Evolutionary conservation across 495 filamentous ascomycete genomes (phyloP), one percentile per base, ranked within the genome.

Genomic region (Penicillium alfredii): DNA sequence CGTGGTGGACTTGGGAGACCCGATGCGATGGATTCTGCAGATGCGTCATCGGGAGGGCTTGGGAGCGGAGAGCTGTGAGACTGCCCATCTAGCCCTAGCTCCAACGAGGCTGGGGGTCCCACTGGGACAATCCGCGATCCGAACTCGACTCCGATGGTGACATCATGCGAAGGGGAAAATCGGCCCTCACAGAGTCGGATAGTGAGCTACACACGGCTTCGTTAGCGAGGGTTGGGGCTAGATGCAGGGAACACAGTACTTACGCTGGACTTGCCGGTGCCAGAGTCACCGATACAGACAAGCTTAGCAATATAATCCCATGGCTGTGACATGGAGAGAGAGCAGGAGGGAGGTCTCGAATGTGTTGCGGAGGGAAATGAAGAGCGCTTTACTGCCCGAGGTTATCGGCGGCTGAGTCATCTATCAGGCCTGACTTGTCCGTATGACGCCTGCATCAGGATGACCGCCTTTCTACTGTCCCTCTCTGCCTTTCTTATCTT

Each of bases 251-350:
- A n/a, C 14, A 35, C 13, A 24, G 10, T 17, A 63, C 73, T 47
- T 60, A 81, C 77, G 41, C 75, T 79, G 41, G 83, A 89, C 69
- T 97, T 97, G 43, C 90, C 90, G 51, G 84, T 90, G 46, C 87
- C 92, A 11, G 81, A 87, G 65, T 96, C 92, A 57, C 92, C 92
- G 55, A 98, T 88, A 66, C 87, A 93, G 56, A 96, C 89, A 53
- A 98, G 83, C 68, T 96, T 96, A 61, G 89, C 88, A 56, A 96
- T 96, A 70, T 94, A 96, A 68, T 96, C 87, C 89, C 89, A 96
- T 70, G 88, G 75, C 59, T 77, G 77, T 58, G 77, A 71, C 77
- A 82, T 81, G 58, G 73, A 76, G n/a, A n/a, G n/a, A n/a, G 74
- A 63, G 49, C 23, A 43, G 33, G 14, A 52, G 45, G 15, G 19